Conservation (phyloP, 2,329 filamentous ascomycete species). For the Alternaria hordeiaustralica region DNA sequence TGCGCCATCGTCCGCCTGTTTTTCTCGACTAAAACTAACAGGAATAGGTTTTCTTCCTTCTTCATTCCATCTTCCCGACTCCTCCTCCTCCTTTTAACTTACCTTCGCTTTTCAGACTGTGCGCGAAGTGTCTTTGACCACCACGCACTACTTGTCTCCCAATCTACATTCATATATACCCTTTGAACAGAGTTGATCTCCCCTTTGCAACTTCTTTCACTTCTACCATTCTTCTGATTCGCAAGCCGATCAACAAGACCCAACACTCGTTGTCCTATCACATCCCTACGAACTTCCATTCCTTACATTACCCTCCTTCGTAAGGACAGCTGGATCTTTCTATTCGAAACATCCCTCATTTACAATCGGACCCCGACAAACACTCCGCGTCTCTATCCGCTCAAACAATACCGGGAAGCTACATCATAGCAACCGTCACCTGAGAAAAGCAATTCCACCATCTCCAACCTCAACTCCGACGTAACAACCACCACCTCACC, state of each 20-base stretch:
- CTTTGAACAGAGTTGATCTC: slow-evolving; percentile 16
- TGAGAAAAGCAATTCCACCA: slow-evolving; percentile 6
- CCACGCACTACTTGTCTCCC: neutral
- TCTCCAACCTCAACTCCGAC: slow-evolving; percentile 2
- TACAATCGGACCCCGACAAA: neutral
- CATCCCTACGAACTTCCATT: neutral
- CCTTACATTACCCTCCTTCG: neutral
- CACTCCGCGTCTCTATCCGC: neutral
- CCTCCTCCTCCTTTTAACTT: slow-evolving; percentile 10
- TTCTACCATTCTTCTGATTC: slow-evolving; percentile 7
- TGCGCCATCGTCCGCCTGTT: neutral
- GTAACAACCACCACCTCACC: neutral
- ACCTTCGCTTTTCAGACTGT: slow-evolving; percentile 16
- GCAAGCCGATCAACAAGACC: slow-evolving; percentile 7
- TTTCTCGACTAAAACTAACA: neutral
- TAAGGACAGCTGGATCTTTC: slow-evolving; percentile 1
- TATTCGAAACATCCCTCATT: neutral
- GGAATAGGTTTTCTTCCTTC: slow-evolving; percentile 5
- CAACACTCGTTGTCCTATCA: slow-evolving; percentile 2
- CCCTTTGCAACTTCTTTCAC: slow-evolving; percentile 12
- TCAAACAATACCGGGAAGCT: neutral
- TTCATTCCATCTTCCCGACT: slow-evolving; percentile 8
- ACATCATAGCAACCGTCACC: neutral
- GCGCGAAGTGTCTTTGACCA: neutral
- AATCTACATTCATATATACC: neutral